Conservation (phyloP, 805 yeast genomes). For the Yarrowia divulgata region DNA sequence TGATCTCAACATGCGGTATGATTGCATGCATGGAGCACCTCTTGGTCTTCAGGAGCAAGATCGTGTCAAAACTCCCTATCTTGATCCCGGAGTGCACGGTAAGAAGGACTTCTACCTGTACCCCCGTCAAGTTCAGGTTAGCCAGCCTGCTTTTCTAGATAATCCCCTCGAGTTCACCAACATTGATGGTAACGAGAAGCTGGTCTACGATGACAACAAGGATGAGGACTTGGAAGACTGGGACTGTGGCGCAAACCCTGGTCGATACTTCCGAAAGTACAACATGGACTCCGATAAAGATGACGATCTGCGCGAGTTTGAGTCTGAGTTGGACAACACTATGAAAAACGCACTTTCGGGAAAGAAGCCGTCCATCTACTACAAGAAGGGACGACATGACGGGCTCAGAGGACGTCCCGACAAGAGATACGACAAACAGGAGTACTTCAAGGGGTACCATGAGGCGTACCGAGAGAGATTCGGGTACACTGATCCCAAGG, state of each 20-base stretch:
- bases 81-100: no score
- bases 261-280: background rate
- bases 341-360: no score
- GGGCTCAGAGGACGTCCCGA: background rate
- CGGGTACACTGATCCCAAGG: background rate
- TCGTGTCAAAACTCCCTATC: background rate
- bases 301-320: no score
- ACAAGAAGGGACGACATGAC: background rate
- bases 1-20: background rate
- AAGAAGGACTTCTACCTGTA: no score
- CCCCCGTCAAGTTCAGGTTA: no score
- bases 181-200: background rate
- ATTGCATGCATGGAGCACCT: background rate
- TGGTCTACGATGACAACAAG: no score
- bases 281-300: background rate
- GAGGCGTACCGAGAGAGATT: background rate
- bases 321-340: no score
- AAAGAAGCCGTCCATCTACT: background rate
- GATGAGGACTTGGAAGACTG: background rate
- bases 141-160: no score
- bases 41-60: background rate
- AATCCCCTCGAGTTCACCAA: background rate
- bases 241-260: background rate
- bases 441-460: constrained; percentile 8
- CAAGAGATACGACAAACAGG: background rate